phyloP scores from a whole-genome alignment of 1,284 basidiomycete genomes.

The Psilocybe mexicana region DNA sequence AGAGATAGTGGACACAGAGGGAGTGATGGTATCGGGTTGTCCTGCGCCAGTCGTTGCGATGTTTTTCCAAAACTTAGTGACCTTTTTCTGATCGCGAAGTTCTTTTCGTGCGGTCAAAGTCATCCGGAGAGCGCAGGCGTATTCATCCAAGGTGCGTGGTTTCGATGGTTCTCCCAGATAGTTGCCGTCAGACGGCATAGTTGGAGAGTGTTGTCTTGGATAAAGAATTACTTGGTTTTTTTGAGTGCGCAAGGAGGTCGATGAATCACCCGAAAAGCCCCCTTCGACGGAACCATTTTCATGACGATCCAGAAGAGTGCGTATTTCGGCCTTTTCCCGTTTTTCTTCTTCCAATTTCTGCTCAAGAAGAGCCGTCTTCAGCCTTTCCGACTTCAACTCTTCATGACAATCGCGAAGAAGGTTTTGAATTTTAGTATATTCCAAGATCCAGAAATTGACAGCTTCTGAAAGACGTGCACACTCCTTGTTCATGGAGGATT shows the following conservation, averaged over 20 bases:
- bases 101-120: conserved; percentile 50
- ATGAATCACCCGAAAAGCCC: background rate
- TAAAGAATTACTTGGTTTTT: background rate
- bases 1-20: conserved; percentile 54
- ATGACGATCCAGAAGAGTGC: conserved; percentile 14
- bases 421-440: conserved; percentile 20
- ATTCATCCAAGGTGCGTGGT: conserved; percentile 47
- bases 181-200: conserved; percentile 32
- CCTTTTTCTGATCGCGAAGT: conserved; percentile 46
- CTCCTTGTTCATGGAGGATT: conserved; percentile 15
- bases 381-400: conserved; percentile 20
- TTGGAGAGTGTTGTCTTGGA: background rate
- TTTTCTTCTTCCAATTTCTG: conserved; percentile 13
- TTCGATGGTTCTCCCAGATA: conserved; percentile 42
- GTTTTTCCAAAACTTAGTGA: conserved; percentile 56
- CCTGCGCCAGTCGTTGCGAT: conserved; percentile 31
- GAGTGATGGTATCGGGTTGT: conserved; percentile 43
- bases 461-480: conserved; percentile 17
- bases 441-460: conserved; percentile 21
- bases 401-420: conserved; percentile 17
- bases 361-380: conserved; percentile 16
- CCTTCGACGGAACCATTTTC: background rate
- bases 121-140: conserved; percentile 52
- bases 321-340: conserved; percentile 15
- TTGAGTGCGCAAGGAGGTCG: background rate